Conservation (phyloP, 768 basidiomycete species). For the Lentinula boryana region DNA sequence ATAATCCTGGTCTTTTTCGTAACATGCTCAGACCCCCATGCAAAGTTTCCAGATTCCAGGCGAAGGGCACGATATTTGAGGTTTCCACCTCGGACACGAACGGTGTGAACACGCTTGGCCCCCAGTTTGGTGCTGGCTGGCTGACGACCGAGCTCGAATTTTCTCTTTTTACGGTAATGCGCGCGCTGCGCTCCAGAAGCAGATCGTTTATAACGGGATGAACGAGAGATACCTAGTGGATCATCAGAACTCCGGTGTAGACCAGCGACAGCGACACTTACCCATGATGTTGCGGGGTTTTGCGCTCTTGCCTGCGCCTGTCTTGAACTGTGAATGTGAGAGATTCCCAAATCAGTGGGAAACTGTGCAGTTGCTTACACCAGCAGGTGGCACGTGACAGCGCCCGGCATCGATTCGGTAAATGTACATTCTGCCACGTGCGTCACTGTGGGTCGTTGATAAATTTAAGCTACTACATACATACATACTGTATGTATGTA, state of each 20-base stretch:
- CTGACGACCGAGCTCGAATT: slow-evolving; percentile 99
- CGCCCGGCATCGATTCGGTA: neutral
- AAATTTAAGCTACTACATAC: too few species aligned
- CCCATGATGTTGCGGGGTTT: slow-evolving; percentile 50
- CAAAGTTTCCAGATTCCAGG: slow-evolving; percentile 96
- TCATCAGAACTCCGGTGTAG: slow-evolving; percentile 6
- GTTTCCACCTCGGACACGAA: slow-evolving; percentile 95
- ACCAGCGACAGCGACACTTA: slow-evolving; percentile 36
- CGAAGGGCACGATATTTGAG: slow-evolving; percentile 93
- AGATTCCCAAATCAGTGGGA: neutral
- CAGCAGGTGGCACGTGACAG: neutral
- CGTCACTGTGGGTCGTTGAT: too few species aligned
- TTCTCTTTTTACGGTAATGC: slow-evolving; percentile 99
- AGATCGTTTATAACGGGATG: slow-evolving; percentile 96
- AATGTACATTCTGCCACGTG: too few species aligned
- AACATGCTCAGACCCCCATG: slow-evolving; percentile 93
- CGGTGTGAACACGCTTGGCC: slow-evolving; percentile 89
- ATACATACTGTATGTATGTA: too few species aligned
- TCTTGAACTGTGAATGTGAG: neutral
- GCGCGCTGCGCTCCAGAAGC: slow-evolving; percentile 88
- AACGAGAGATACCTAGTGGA: slow-evolving; percentile 85
- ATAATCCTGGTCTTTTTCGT: slow-evolving; percentile 97
- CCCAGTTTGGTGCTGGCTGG: slow-evolving; percentile 97
- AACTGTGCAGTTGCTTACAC: neutral
- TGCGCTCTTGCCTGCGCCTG: slow-evolving; percentile 6